These are phyloP conservation scores for Circinella umbellata DNA, from an alignment of 371 early-diverging fungal genomes.

Conservation along the genomic window DNA sequence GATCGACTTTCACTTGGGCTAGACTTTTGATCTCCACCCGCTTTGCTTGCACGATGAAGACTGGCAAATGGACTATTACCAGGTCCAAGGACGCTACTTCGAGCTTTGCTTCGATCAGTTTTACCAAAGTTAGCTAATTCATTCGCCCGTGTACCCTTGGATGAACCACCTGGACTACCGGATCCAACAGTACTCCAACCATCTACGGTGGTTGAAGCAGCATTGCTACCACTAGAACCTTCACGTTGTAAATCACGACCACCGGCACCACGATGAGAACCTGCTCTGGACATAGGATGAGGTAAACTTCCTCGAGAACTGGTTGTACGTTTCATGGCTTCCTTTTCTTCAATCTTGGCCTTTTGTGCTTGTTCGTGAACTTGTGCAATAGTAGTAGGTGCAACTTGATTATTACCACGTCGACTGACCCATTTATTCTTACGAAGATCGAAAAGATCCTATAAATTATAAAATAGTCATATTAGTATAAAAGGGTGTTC, in stretches of 20 bases:
- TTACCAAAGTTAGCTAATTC: slow-evolving; percentile 85
- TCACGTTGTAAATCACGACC: slow-evolving; percentile 46
- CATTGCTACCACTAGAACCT: slow-evolving; percentile 50
- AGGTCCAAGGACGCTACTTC: slow-evolving; percentile 61
- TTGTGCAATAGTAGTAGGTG: slow-evolving; percentile 89
- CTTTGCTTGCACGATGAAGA: slow-evolving; percentile 38
- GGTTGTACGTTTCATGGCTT: slow-evolving; percentile 69
- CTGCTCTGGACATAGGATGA: slow-evolving; percentile 57
- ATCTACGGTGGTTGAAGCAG: slow-evolving; percentile 44
- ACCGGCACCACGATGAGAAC: slow-evolving; percentile 59
- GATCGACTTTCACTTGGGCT: slow-evolving; percentile 29
- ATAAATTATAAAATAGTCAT: slow-evolving; percentile 1
- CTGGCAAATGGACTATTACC: slow-evolving; percentile 60
- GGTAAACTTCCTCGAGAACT: slow-evolving; percentile 65
- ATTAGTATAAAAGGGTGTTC: too few relatives aligned
- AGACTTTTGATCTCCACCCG: slow-evolving; percentile 37
- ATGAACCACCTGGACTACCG: slow-evolving; percentile 46
- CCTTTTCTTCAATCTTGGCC: slow-evolving; percentile 69
- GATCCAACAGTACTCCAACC: slow-evolving; percentile 77
- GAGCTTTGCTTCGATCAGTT: slow-evolving; percentile 66
- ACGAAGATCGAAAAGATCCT: slow-evolving; percentile 91
- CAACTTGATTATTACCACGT: slow-evolving; percentile 60
- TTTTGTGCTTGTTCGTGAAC: slow-evolving; percentile 80
- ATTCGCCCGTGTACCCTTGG: slow-evolving; percentile 55
- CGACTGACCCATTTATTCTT: slow-evolving; percentile 79